These are phyloP conservation scores for Nyssa sinensis DNA, from an alignment of 148 eudicot genomes.

Conservation along the genomic window DNA sequence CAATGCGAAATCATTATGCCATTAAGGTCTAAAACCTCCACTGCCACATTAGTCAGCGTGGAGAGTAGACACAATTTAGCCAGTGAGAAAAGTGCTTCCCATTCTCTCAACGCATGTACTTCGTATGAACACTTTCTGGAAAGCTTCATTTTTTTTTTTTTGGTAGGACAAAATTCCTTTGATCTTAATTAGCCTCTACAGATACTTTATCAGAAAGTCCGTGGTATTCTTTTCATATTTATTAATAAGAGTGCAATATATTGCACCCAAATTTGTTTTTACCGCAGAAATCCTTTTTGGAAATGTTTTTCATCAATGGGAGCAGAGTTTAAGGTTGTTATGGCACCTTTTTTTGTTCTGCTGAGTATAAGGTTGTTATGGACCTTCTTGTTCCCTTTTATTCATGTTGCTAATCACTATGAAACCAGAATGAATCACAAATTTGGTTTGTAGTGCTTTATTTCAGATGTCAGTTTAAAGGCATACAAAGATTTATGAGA, in stretches of 20 bases:
- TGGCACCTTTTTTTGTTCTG: no score
- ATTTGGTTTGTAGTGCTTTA: background rate
- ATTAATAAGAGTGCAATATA: background rate
- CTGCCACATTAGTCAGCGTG: background rate
- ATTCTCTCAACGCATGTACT: conserved; percentile 1
- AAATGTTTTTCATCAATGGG: background rate
- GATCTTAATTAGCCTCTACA: no score
- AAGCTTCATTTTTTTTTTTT: no score
- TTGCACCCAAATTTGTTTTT: background rate
- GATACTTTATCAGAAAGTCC: no score
- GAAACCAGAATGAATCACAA: background rate
- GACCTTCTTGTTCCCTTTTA: no score
- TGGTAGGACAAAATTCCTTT: background rate
- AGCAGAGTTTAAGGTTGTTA: no score
- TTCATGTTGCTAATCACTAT: background rate
- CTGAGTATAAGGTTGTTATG: no score
- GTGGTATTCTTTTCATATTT: background rate
- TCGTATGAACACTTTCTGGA: background rate
- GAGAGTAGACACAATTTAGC: background rate
- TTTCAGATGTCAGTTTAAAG: background rate
- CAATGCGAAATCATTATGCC: no score
- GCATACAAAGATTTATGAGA: background rate
- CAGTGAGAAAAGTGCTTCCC: background rate
- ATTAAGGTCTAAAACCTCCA: no score
- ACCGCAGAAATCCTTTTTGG: background rate